Percentiles rank a stretch among this genome's conserved stretches.
phyloP scores from a whole-genome alignment of 495 filamentous ascomycete genomes.

The Podospora fimiseda region DNA sequence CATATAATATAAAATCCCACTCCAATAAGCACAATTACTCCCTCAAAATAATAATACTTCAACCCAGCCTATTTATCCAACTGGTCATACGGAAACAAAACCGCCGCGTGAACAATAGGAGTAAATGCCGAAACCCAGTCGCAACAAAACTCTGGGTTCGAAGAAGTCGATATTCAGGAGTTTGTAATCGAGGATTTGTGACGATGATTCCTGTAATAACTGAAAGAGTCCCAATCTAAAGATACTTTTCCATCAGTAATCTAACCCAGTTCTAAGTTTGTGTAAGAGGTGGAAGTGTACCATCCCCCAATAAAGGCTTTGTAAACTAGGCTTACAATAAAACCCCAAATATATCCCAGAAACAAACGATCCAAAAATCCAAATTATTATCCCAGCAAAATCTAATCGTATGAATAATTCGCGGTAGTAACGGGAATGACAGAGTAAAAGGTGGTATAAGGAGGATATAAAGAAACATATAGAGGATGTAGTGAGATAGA shows the following conservation, averaged over 20 bases:
- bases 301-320: constrained; percentile 65
- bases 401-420: constrained; percentile 41
- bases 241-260: not conserved
- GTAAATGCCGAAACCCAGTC: constrained; percentile 64
- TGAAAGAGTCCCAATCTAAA: constrained; percentile 60
- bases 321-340: constrained; percentile 44
- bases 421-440: constrained; percentile 38
- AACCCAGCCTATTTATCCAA: constrained; percentile 20
- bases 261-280: too few relatives aligned
- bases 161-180: constrained; percentile 62
- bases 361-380: constrained; percentile 43
- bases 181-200: constrained; percentile 59
- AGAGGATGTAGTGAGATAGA: constrained; percentile 42
- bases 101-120: constrained; percentile 16
- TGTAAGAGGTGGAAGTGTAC: constrained; percentile 24
- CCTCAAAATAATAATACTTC: constrained; percentile 47
- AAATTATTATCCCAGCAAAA: constrained; percentile 41
- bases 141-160: constrained; percentile 70
- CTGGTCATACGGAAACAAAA: constrained; percentile 16
- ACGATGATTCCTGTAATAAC: constrained; percentile 57
- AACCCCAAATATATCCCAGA: constrained; percentile 48
- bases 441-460: too few relatives aligned
- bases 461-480: too few relatives aligned
- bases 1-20: constrained; percentile 11
- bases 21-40: constrained; percentile 39